A percentile compares a stretch with the other conserved stretches of the same genome.
Evolutionary conservation across 805 yeast species (phyloP).

Genomic region (Kuraishia floccosa): DNA sequence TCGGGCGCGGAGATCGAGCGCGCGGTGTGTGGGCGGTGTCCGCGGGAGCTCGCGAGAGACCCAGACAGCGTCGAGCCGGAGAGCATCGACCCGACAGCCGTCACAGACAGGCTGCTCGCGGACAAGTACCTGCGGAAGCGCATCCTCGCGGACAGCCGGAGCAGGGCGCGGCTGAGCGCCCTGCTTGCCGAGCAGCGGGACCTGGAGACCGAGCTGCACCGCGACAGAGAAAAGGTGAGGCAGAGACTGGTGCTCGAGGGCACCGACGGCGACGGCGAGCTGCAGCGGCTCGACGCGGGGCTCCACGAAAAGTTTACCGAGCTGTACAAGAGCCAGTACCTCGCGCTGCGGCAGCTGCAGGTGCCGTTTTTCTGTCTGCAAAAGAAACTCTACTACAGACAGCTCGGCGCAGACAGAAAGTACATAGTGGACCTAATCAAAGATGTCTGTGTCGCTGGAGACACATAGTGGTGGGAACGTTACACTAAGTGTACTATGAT

Average conservation of each 20-base stretch:
- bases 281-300: not conserved
- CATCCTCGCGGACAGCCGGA: not conserved
- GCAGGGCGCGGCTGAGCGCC: not conserved
- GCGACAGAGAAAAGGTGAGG: not conserved
- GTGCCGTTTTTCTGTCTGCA: slow-evolving; percentile 6
- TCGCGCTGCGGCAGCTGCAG: slow-evolving; percentile 2
- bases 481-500: slow-evolving; percentile 2
- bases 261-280: not conserved
- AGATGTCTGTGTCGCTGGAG: slow-evolving; percentile 4
- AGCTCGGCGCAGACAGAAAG: slow-evolving; percentile 4
- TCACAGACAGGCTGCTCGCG: not conserved
- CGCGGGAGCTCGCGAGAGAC: no score
- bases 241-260: not conserved
- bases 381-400: slow-evolving; percentile 2
- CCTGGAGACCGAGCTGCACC: not conserved
- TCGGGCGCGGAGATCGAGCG: no score
- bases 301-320: slow-evolving; percentile 1
- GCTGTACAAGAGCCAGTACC: slow-evolving; percentile 3
- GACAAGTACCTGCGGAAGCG: slow-evolving; percentile 1
- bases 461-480: not conserved
- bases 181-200: not conserved
- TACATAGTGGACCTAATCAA: slow-evolving; percentile 2
- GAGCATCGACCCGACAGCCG: not conserved
- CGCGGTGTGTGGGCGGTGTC: no score
- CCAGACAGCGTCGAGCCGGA: no score